Evolutionary conservation across 129 eudicot species (phyloP).

Genomic region (Ambrosia artemisiifolia): DNA sequence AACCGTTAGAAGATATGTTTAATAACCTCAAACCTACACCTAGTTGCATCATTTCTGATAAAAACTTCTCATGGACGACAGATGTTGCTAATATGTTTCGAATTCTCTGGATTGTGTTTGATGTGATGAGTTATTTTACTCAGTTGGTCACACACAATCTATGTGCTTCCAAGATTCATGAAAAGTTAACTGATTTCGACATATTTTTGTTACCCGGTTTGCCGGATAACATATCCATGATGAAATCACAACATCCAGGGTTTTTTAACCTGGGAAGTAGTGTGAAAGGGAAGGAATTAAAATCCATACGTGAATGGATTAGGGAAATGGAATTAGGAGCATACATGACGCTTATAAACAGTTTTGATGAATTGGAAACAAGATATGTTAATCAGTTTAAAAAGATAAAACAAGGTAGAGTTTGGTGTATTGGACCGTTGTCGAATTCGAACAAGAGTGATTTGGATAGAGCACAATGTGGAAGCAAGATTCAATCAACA

Average conservation of each 20-base stretch:
- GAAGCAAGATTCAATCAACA: conserved; percentile 25
- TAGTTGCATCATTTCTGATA: conserved; percentile 44
- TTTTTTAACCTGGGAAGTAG: conserved; percentile 23
- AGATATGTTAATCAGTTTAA: conserved; percentile 34
- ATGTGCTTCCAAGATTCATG: conserved; percentile 32
- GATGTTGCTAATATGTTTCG: conserved; percentile 28
- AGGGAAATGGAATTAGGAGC: conserved; percentile 31
- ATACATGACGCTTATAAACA: conserved; percentile 40
- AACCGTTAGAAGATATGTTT: conserved; percentile 29
- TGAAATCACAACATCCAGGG: conserved; percentile 40
- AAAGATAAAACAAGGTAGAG: conserved; percentile 30
- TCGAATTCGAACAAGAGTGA: conserved; percentile 36
- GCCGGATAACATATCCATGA: conserved; percentile 42
- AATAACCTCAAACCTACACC: conserved; percentile 35
- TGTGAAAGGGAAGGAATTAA: background rate
- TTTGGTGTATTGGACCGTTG: conserved; percentile 56
- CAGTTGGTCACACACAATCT: conserved; percentile 31
- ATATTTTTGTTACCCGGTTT: conserved; percentile 39
- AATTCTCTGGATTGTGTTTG: conserved; percentile 44
- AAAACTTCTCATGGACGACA: conserved; percentile 40
- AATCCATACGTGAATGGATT: conserved; percentile 17
- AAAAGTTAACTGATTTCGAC: conserved; percentile 8
- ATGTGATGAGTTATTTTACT: conserved; percentile 59
- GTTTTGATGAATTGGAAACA: conserved; percentile 47
- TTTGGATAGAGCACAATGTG: conserved; percentile 44